A percentile compares a stretch with the other conserved stretches of the same genome.
Evolutionary conservation across 1,139 yeast species (phyloP).

Genomic region (Lodderomyces pseudojiufengensis): DNA sequence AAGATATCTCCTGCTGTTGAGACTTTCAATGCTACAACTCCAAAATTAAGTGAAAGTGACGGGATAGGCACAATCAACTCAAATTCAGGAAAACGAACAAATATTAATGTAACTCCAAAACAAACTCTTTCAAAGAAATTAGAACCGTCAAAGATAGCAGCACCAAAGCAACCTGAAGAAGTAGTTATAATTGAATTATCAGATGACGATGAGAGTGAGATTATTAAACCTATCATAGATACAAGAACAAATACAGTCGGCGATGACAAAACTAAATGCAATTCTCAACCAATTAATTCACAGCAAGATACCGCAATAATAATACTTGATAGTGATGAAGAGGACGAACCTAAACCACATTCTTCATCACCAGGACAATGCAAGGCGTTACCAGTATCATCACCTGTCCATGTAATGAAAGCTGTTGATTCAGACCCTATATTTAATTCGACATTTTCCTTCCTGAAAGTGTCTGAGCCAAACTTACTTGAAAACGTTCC

Average conservation of each 20-base stretch:
- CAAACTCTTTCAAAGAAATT: too few relatives aligned
- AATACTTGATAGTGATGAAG: constrained; percentile 5
- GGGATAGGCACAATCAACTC: background rate
- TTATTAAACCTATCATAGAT: background rate
- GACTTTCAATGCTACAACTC: too few relatives aligned
- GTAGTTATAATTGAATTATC: constrained; percentile 2
- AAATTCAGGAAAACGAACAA: background rate
- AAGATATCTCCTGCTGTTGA: too few relatives aligned
- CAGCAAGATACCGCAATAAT: constrained; percentile 1
- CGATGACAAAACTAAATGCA: too few relatives aligned
- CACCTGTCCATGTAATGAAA: too few relatives aligned
- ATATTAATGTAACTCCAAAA: too few relatives aligned
- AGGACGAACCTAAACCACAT: constrained; percentile 2
- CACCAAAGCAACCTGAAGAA: too few relatives aligned
- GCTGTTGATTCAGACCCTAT: constrained; percentile 11
- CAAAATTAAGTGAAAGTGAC: too few relatives aligned
- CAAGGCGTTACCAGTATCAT: too few relatives aligned
- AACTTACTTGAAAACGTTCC: background rate
- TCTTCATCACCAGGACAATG: constrained; percentile 4
- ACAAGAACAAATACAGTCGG: too few relatives aligned
- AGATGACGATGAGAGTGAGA: constrained; percentile 1
- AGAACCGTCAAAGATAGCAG: too few relatives aligned
- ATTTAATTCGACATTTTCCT: constrained; percentile 13
- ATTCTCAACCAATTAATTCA: background rate
- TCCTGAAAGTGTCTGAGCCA: constrained; percentile 4